Percentiles rank a stretch among this genome's conserved stretches.
phyloP scores from a whole-genome alignment of 106 monocot genomes.

The Iris macrosiphon region DNA sequence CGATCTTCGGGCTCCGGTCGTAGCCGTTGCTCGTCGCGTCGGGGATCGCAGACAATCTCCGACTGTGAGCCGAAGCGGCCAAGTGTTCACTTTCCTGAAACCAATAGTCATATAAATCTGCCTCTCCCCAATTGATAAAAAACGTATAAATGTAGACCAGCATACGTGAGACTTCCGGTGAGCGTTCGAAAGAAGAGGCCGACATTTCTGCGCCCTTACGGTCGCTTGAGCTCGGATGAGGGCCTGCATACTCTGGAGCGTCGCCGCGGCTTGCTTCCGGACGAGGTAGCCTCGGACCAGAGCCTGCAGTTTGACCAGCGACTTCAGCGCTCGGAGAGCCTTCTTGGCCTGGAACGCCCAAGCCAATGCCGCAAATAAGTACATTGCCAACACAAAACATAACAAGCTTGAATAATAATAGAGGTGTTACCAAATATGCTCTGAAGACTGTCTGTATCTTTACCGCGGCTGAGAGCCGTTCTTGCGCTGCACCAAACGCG shows the following conservation, averaged over 20 bases:
- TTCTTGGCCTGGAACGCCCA: conserved; percentile 95
- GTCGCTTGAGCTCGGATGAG: conserved; percentile 55
- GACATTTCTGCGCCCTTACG: conserved; percentile 24
- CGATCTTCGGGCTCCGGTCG: conserved; percentile 50
- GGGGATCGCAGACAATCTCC: conserved; percentile 11
- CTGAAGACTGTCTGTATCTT: conserved; percentile 84
- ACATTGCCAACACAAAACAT: not conserved
- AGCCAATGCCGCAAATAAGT: too few relatives aligned
- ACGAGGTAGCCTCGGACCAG: conserved; percentile 87
- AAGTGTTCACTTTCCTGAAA: conserved; percentile 32
- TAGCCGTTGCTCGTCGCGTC: conserved; percentile 19
- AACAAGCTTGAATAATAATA: not conserved
- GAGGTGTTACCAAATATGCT: conserved; percentile 56
- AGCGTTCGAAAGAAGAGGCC: not conserved
- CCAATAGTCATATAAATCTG: not conserved
- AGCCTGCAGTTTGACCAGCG: conserved; percentile 84
- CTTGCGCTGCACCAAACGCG: conserved; percentile 13
- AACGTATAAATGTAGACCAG: not conserved
- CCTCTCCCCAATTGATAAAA: not conserved
- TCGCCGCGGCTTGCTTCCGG: conserved; percentile 47
- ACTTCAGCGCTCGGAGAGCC: conserved; percentile 71
- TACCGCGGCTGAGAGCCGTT: conserved; percentile 47
- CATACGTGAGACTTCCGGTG: conserved; percentile 21
- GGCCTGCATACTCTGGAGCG: conserved; percentile 60
- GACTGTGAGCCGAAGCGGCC: conserved; percentile 19